phyloP scores from a whole-genome alignment of 2,329 filamentous ascomycete species.

The Pseudogymnoascus pannorum region DNA sequence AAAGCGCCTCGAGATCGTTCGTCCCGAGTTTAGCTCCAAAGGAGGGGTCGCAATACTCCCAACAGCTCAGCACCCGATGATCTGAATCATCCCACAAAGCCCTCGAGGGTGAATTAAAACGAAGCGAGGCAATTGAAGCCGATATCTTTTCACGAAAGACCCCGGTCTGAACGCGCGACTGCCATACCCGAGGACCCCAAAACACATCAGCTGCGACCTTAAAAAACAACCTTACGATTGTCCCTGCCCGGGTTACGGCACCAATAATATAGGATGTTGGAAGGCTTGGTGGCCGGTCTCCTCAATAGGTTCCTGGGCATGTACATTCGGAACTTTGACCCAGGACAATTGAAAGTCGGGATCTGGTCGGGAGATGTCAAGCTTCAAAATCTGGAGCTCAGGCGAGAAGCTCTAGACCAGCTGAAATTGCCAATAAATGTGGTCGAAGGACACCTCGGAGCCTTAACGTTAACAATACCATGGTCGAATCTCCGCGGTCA shows the following conservation, averaged over 20 bases:
- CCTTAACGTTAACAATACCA: constrained; percentile 86
- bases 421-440: constrained; percentile 95
- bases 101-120: not conserved
- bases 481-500: constrained; percentile 96
- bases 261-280: constrained; percentile 68
- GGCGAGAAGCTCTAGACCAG: constrained; percentile 92
- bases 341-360: constrained; percentile 93
- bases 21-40: constrained; percentile 5
- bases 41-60: constrained; percentile 2
- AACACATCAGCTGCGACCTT: not conserved
- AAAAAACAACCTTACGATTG: constrained; percentile 5
- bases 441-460: constrained; percentile 85
- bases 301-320: constrained; percentile 99
- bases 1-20: constrained; percentile 2
- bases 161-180: not conserved
- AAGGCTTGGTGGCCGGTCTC: constrained; percentile 91
- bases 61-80: constrained; percentile 3
- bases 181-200: not conserved
- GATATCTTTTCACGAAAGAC: not conserved
- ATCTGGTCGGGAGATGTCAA: constrained; percentile 99
- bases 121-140: not conserved
- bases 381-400: constrained; percentile 83
- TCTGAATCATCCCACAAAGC: constrained; percentile 3
- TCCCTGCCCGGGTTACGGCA: constrained; percentile 70
- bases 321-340: constrained; percentile 99